Evolutionary conservation across 306 rosid species (phyloP).

Genomic region (Prunus dulcis): DNA sequence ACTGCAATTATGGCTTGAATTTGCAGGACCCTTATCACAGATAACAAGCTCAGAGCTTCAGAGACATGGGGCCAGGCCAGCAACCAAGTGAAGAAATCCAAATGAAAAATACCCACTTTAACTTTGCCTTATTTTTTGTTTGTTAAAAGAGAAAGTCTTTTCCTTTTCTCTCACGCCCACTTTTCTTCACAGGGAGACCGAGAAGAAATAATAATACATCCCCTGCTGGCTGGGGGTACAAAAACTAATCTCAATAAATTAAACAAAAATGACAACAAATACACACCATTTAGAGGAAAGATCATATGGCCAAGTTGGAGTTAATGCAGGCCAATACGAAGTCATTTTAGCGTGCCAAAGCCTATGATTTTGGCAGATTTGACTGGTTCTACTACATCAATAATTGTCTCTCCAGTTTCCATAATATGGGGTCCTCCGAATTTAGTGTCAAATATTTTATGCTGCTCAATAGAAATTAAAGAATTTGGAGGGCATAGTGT

Average conservation of each 20-base stretch:
- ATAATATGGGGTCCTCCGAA: constrained; percentile 14
- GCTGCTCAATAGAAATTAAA: not conserved
- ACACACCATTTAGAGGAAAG: not conserved
- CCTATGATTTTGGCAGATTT: not conserved
- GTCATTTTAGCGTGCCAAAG: not conserved
- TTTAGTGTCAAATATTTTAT: not conserved
- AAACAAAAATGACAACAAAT: not conserved
- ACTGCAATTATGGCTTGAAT: constrained; percentile 35
- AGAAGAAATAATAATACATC: constrained; percentile 25
- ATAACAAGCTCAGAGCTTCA: not conserved
- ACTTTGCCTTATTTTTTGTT: constrained; percentile 19
- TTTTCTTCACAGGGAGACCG: constrained; percentile 29
- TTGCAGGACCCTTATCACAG: constrained; percentile 27
- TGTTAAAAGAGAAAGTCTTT: constrained; percentile 51
- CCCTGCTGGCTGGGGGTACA: constrained; percentile 23
- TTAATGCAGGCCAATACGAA: not conserved
- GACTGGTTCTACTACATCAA: not conserved
- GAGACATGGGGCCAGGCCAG: constrained; percentile 20
- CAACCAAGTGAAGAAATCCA: constrained; percentile 27
- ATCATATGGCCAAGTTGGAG: constrained; percentile 1
- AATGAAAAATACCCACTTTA: constrained; percentile 32
- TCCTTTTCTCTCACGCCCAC: constrained; percentile 15
- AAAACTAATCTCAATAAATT: not conserved
- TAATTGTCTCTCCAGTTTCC: constrained; percentile 4
- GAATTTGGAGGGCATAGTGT: not conserved